Evolutionary conservation across 345 rosid species (phyloP).

Genomic region (Eucalyptus guilfoylei): DNA sequence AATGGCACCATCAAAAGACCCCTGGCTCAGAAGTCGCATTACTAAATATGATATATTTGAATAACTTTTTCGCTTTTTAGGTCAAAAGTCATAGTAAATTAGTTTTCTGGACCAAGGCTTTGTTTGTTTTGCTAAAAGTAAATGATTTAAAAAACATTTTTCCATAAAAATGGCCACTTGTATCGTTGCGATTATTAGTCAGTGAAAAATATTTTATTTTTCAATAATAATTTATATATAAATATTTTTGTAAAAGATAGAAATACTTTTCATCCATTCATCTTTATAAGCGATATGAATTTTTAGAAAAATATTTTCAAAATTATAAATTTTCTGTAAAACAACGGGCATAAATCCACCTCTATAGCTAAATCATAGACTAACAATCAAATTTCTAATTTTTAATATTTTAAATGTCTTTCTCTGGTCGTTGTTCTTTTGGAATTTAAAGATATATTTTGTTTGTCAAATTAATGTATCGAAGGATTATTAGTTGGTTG

Average conservation of each 20-base stretch:
- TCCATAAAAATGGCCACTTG: neutral
- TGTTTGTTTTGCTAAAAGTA: neutral
- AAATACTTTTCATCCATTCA: too few relatives aligned
- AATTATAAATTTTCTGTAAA: too few relatives aligned
- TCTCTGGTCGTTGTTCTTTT: neutral
- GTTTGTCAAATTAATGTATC: neutral
- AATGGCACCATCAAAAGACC: neutral
- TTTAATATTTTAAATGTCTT: too few relatives aligned
- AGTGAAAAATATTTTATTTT: neutral
- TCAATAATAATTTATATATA: too few relatives aligned
- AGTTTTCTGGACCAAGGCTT: neutral
- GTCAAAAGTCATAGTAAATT: neutral
- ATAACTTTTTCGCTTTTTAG: neutral
- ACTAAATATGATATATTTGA: neutral
- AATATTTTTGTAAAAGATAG: too few relatives aligned
- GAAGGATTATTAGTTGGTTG: neutral
- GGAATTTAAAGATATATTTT: neutral
- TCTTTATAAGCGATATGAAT: neutral
- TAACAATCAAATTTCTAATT: neutral
- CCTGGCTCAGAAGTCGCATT: neutral
- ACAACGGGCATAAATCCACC: neutral
- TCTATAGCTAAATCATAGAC: neutral
- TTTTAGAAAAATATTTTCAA: neutral
- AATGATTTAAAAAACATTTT: too few relatives aligned
- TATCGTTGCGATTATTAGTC: neutral